Base-by-base conservation (phyloP, 2,329 filamentous ascomycete genomes). In the Colletotrichum endophyticum region DNA sequence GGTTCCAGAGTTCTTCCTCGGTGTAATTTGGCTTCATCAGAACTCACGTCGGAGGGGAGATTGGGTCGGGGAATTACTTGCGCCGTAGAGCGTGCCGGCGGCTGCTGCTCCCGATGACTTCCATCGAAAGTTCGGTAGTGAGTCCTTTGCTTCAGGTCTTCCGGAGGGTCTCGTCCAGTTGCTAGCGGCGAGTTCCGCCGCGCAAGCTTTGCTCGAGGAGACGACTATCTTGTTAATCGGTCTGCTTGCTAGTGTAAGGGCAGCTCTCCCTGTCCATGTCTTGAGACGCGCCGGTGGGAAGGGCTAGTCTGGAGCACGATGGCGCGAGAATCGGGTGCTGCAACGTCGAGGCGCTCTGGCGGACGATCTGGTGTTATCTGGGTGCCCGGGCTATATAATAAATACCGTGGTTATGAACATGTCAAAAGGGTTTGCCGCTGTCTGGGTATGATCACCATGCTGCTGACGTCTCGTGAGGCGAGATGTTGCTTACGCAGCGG, bases 251-350 rank as follows among this genome's bases (percentile, higher is more conserved):
- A 22, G 63, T 34, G 32, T 13, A 19, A 39, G 44, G 53, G 36
- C 70, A 34, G 13, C 30, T 63, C 74, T 76, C 74, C 74, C 74
- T 76, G 70, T 70, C 64, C 70, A 74, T 74, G 59, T 63, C 72
- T 74, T 19, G 67, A 53, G 30, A 56, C 39, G 61, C 57, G 69
- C 39, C 59, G 69, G 13, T 28, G 57, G 27, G 27, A n/a, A 36
- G 34, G 53, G 25, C 49, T 68, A 57, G 49, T 68, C 13, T 53
- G 16, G 64, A 27, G 36, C 36, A 39, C 22, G 25, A 19, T 49
- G 36, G 22, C n/a, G 15, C 64, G 12, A 67, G 64, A 49, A 66
- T 28, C 34, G 36, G 63, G 9, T 22, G n/a, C 11, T 61, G 22
- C 36, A 34, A 66, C n/a, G 32, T 34, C 8, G 16, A 13, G 15